phyloP scores from a whole-genome alignment of 1,284 basidiomycete species.

The Grifola frondosa region DNA sequence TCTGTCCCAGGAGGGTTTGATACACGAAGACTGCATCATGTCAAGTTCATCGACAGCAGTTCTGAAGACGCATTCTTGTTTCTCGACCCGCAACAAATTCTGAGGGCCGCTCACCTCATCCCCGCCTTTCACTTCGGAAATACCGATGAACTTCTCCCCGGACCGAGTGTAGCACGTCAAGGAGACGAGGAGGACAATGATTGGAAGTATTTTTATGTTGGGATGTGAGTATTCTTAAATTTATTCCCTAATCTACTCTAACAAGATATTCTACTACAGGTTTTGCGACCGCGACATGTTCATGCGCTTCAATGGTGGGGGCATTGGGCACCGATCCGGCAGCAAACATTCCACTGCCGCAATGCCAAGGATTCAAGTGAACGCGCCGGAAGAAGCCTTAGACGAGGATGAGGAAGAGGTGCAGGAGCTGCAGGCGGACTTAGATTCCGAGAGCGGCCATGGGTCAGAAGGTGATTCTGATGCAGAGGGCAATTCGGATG shows the following conservation, averaged over 20 bases:
- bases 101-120: constrained; percentile 37
- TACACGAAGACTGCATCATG: constrained; percentile 26
- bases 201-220: constrained; percentile 6
- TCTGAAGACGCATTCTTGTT: constrained; percentile 39
- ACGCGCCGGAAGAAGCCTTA: too few relatives aligned
- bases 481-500: too few relatives aligned
- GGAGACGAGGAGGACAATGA: not conserved
- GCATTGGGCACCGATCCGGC: not conserved
- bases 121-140: constrained; percentile 32
- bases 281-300: constrained; percentile 4
- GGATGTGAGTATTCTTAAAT: constrained; percentile 4
- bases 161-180: constrained; percentile 20
- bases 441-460: too few relatives aligned
- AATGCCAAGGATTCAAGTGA: too few relatives aligned
- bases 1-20: constrained; percentile 16
- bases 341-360: too few relatives aligned
- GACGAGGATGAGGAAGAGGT: too few relatives aligned
- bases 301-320: not conserved
- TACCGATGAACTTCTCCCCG: constrained; percentile 18
- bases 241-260: too few relatives aligned
- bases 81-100: constrained; percentile 35
- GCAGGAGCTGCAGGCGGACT: too few relatives aligned
- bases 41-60: constrained; percentile 32
- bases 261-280: too few relatives aligned
- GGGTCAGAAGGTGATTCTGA: too few relatives aligned